These are phyloP conservation scores for Microthlaspi erraticum DNA, from an alignment of 345 rosid species.

Conservation along the genomic window DNA sequence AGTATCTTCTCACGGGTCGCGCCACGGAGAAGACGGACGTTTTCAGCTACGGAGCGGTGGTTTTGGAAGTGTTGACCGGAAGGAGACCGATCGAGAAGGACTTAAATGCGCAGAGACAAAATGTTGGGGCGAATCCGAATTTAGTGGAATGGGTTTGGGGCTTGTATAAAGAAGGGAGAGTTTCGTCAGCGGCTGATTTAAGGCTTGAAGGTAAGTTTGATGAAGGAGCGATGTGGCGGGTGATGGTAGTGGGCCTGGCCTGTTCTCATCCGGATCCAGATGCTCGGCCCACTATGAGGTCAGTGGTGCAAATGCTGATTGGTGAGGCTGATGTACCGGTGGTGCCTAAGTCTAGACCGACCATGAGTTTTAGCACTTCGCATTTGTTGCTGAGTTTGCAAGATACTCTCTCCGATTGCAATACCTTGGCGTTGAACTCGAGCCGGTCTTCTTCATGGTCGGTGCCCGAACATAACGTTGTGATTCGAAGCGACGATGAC, in stretches of 20 bases:
- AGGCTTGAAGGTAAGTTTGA: slow-evolving; percentile 58
- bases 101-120: slow-evolving; percentile 38
- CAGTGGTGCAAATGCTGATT: slow-evolving; percentile 57
- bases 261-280: slow-evolving; percentile 63
- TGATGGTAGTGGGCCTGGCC: slow-evolving; percentile 55
- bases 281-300: slow-evolving; percentile 61
- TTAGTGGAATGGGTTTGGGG: slow-evolving; percentile 73
- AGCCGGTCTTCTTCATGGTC: slow-evolving; percentile 71
- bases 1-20: slow-evolving; percentile 58
- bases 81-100: slow-evolving; percentile 64
- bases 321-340: slow-evolving; percentile 48
- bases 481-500: slow-evolving; percentile 38
- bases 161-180: slow-evolving; percentile 56
- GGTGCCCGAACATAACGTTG: slow-evolving; percentile 30
- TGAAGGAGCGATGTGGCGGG: slow-evolving; percentile 54
- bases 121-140: slow-evolving; percentile 47
- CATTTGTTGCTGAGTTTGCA: slow-evolving; percentile 81
- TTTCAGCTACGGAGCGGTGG: slow-evolving; percentile 66
- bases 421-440: slow-evolving; percentile 57
- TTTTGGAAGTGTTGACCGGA: slow-evolving; percentile 59
- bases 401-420: slow-evolving; percentile 87
- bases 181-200: slow-evolving; percentile 52
- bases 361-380: slow-evolving; percentile 88
- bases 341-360: slow-evolving; percentile 44
- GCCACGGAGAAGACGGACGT: slow-evolving; percentile 64